Percentiles rank a stretch among this genome's conserved stretches.
These are phyloP conservation scores for Cladosporium sp. DNA, from an alignment of 2,329 filamentous ascomycete genomes.

Conservation along the genomic window DNA sequence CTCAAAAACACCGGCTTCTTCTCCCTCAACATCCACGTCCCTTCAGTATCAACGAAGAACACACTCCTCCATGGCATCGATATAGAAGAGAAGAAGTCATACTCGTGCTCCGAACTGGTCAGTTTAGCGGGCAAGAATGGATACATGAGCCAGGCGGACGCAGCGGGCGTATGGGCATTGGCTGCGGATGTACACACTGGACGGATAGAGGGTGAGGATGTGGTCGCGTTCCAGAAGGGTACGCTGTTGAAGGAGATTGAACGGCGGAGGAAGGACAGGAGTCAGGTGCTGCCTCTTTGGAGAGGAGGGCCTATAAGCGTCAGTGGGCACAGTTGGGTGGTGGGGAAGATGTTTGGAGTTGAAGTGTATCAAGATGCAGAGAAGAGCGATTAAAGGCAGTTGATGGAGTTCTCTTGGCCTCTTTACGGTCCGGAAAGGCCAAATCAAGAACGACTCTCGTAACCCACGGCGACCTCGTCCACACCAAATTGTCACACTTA, in stretches of 20 bases:
- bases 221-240: slow-evolving; percentile 36
- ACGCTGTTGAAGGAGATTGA: slow-evolving; percentile 33
- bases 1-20: slow-evolving; percentile 36
- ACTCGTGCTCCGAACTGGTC: slow-evolving; percentile 33
- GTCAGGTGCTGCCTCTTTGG: slow-evolving; percentile 38
- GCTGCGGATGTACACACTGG: slow-evolving; percentile 36
- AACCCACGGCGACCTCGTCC: background rate
- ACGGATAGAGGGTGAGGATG: slow-evolving; percentile 33
- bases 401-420: background rate
- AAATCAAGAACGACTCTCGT: background rate
- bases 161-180: slow-evolving; percentile 36
- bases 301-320: slow-evolving; percentile 39
- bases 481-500: background rate
- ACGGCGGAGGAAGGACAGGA: slow-evolving; percentile 32
- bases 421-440: background rate
- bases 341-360: slow-evolving; percentile 35
- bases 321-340: slow-evolving; percentile 37
- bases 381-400: slow-evolving; percentile 27
- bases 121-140: slow-evolving; percentile 25
- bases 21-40: slow-evolving; percentile 38
- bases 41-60: slow-evolving; percentile 31
- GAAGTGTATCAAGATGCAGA: slow-evolving; percentile 32
- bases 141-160: slow-evolving; percentile 30
- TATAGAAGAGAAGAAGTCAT: slow-evolving; percentile 34
- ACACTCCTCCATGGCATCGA: slow-evolving; percentile 35